Conservation (phyloP, 148 eudicot species). For the Rhododendron ovatum region DNA sequence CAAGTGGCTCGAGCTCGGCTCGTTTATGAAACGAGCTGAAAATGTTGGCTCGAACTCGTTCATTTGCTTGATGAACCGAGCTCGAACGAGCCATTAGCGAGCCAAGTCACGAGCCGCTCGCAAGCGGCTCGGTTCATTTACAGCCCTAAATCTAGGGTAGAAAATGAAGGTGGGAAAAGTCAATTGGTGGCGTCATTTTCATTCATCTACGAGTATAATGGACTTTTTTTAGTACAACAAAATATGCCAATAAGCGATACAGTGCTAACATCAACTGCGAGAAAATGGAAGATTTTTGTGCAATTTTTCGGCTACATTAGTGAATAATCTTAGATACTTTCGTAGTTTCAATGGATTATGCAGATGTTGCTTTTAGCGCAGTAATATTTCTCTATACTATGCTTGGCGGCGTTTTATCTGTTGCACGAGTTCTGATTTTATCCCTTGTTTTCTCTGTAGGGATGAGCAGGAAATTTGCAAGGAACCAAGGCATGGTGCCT, state of each 20-base stretch:
- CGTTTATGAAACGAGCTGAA: too few species aligned
- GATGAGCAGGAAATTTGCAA: conserved; percentile 30
- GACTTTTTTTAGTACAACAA: neutral
- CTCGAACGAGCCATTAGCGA: too few species aligned
- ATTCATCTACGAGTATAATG: neutral
- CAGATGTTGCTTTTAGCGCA: neutral
- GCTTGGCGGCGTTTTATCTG: neutral
- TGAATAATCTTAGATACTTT: neutral
- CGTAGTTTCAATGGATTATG: neutral
- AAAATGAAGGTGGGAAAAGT: neutral
- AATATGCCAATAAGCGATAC: neutral
- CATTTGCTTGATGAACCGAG: too few species aligned
- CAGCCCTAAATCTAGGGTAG: neutral
- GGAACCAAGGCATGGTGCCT: conserved; percentile 32
- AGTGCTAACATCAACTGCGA: neutral
- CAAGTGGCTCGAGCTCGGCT: too few species aligned
- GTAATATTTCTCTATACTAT: neutral
- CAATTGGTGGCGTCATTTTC: neutral
- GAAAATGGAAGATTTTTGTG: neutral
- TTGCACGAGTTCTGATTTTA: neutral
- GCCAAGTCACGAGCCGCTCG: too few species aligned
- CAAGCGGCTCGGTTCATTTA: too few species aligned
- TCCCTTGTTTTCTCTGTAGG: conserved; percentile 28
- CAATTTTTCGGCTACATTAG: neutral
- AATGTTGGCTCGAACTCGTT: too few species aligned